phyloP scores from a whole-genome alignment of 2,329 filamentous ascomycete genomes.

The Aspergillus piperis region DNA sequence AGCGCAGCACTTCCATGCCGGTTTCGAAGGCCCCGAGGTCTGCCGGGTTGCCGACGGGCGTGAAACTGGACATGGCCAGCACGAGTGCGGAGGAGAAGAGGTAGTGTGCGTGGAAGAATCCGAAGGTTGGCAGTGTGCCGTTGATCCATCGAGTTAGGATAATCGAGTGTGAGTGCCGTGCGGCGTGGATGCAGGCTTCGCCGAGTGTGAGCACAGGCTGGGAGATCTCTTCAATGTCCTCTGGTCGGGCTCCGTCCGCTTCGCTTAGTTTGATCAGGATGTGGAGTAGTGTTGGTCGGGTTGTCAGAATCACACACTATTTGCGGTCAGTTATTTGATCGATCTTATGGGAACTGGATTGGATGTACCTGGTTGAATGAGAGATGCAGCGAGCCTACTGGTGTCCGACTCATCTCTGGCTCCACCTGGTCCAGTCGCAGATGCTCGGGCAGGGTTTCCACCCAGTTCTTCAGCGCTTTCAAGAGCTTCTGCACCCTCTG shows the following conservation, averaged over 20 bases:
- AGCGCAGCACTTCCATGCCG: slow-evolving; percentile 33
- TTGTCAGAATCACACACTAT: slow-evolving; percentile 42
- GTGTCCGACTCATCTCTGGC: slow-evolving; percentile 36
- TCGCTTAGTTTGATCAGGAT: slow-evolving; percentile 39
- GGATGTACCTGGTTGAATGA: slow-evolving; percentile 36
- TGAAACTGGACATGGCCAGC: slow-evolving; percentile 41
- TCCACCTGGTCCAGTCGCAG: slow-evolving; percentile 36
- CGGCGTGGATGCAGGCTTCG: slow-evolving; percentile 43
- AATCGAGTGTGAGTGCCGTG: slow-evolving; percentile 40
- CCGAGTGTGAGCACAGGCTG: slow-evolving; percentile 39
- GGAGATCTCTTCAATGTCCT: slow-evolving; percentile 31
- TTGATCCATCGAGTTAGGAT: slow-evolving; percentile 43
- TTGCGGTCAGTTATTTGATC: slow-evolving; percentile 6
- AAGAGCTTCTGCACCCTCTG: slow-evolving; percentile 44
- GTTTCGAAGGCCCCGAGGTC: slow-evolving; percentile 37
- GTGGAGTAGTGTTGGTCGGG: slow-evolving; percentile 42
- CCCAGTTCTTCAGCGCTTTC: slow-evolving; percentile 42
- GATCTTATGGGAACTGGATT: not conserved
- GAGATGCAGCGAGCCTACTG: slow-evolving; percentile 38
- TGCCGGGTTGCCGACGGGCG: slow-evolving; percentile 33
- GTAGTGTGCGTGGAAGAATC: slow-evolving; percentile 44
- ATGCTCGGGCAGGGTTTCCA: slow-evolving; percentile 39
- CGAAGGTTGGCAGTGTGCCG: slow-evolving; percentile 41
- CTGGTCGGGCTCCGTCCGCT: slow-evolving; percentile 8
- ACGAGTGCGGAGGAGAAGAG: slow-evolving; percentile 42